Conservation (phyloP, 495 filamentous ascomycete genomes). For the Diplogelasinospora grovesii region DNA sequence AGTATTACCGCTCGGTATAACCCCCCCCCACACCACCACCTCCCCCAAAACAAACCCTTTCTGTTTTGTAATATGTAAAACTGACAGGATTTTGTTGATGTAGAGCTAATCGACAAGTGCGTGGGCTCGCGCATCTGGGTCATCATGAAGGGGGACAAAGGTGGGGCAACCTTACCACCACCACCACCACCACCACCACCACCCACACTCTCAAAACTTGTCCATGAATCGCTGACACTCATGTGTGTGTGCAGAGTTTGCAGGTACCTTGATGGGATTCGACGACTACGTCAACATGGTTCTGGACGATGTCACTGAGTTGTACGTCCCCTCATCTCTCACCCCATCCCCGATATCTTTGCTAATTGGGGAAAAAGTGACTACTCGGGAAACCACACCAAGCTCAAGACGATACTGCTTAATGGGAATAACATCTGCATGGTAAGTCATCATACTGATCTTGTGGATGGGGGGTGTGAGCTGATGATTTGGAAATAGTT, state of each 20-base stretch:
- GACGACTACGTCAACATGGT: slow-evolving; percentile 99
- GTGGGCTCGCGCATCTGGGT: slow-evolving; percentile 98
- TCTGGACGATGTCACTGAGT: slow-evolving; percentile 92
- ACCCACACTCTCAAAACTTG: background rate
- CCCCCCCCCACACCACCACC: no score
- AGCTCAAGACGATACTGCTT: slow-evolving; percentile 88
- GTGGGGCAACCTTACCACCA: no score
- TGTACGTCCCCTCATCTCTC: slow-evolving; percentile 51
- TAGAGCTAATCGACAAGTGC: slow-evolving; percentile 98
- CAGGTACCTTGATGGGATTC: slow-evolving; percentile 86
- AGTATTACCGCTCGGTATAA: no score
- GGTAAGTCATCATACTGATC: slow-evolving; percentile 45
- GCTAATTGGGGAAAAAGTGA: no score
- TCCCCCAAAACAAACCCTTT: no score
- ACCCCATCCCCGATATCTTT: no score
- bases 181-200: slow-evolving; percentile 1
- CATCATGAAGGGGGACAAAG: slow-evolving; percentile 98
- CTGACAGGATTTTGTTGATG: slow-evolving; percentile 11
- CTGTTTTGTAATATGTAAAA: no score
- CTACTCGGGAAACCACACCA: slow-evolving; percentile 75
- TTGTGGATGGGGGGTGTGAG: no score
- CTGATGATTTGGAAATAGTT: slow-evolving; percentile 56
- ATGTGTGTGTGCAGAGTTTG: slow-evolving; percentile 60
- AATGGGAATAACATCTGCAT: slow-evolving; percentile 99
- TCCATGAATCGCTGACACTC: background rate